Evolutionary conservation across 2,329 filamentous ascomycete species (phyloP), one percentile per base, ranked within the genome.

Genomic region (Huntiella abstrusa): DNA sequence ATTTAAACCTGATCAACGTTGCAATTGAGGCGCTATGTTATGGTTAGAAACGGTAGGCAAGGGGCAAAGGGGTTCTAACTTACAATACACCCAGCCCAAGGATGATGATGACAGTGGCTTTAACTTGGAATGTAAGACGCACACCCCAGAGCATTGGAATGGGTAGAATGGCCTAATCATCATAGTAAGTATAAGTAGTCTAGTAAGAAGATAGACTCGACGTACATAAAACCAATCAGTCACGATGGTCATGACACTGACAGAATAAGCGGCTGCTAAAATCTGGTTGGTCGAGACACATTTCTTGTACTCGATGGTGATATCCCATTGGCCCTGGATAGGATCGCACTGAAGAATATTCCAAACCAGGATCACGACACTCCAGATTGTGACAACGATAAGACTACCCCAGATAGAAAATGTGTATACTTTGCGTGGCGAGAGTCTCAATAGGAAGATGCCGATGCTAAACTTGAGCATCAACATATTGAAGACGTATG

Each of bases 401-500:
- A 73, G 57, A 49, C 66, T 68, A 41, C 58, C 53, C 51, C 62
- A 61, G 4, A 74, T 62, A 33, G 65, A 66, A 54, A 63, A 69
- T 16, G 60, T 65, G 54, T 73, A 74, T 15, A 63, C 55, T 41
- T 58, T 64, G 37, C 63, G 58, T 3, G 62, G 60, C 1, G 68
- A 64, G 12, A 73, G 58, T 4, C 67, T 62, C 13, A 73, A 55
- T 6, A 72, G 61, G 50, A 71, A 71, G 49, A 72, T 58, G 33
- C 64, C 66, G 42, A 73, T 71, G 56, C 70, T 70, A 43, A 73
- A 57, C 56, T 74, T 74, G 57, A 71, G 65, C 50, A 73, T 65
- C 62, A 71, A 66, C 69, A 74, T 73, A 50, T 70, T 62, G 7
- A 65, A 51, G 39, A 73, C 58, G 47, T 72, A 72, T 2, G 64